Evolutionary conservation across 192 early-diverging fungal species (phyloP).

Genomic region (Entomortierella beljakovae): DNA sequence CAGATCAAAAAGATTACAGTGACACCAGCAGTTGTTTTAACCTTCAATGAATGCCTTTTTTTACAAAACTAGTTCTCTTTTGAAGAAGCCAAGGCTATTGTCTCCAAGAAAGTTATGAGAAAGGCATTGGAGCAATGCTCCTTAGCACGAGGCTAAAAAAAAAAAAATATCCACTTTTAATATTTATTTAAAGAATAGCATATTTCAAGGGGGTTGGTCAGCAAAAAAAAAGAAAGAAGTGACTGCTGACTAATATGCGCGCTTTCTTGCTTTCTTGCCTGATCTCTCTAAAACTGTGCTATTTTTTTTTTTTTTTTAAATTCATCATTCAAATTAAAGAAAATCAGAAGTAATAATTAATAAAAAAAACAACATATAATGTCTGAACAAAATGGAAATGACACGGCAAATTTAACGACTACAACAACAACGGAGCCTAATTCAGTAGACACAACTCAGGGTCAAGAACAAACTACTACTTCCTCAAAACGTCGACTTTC

Average conservation of each 20-base stretch:
- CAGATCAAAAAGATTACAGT: slow-evolving; percentile 53
- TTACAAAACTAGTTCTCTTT: slow-evolving; percentile 54
- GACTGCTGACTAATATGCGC: too few species aligned
- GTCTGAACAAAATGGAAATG: slow-evolving; percentile 7
- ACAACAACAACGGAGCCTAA: neutral
- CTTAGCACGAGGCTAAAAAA: slow-evolving; percentile 16
- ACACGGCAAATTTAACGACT: neutral
- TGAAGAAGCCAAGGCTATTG: slow-evolving; percentile 48
- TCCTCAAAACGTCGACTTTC: slow-evolving; percentile 21
- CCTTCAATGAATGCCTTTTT: slow-evolving; percentile 63
- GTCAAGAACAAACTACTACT: slow-evolving; percentile 1
- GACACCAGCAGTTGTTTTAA: slow-evolving; percentile 53
- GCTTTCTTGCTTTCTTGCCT: neutral
- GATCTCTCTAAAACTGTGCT: too few species aligned
- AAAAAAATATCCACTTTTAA: neutral
- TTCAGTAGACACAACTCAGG: neutral
- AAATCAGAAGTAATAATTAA: neutral
- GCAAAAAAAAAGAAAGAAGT: slow-evolving; percentile 5
- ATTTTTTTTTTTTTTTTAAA: neutral
- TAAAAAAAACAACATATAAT: slow-evolving; percentile 5
- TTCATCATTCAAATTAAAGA: neutral
- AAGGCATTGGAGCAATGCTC: slow-evolving; percentile 56
- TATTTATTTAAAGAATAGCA: neutral
- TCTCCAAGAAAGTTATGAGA: slow-evolving; percentile 58
- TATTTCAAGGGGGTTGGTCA: neutral